Evolutionary conservation across 331 rosid species (phyloP), one percentile per base, ranked within the genome.

Genomic region (Acacia concinna): DNA sequence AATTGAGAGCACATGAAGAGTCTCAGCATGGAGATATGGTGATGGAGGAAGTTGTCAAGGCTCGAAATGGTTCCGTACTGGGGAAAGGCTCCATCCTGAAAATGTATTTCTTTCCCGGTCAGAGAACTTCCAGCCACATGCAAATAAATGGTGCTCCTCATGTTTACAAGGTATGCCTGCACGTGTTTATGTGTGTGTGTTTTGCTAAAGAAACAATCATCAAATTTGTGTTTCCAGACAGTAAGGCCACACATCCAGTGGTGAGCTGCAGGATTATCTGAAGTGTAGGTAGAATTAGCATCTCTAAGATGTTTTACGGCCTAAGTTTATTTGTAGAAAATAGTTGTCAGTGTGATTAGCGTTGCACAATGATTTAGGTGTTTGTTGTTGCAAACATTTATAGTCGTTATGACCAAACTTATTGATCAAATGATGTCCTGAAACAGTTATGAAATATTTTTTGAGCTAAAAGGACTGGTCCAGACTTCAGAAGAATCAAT

Each of bases 101-200:
- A 87, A 90, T 92, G 94, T 92, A 92, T 76, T 89, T 92, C 86
- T 92, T 92, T 85, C 97, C 96, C 63, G 97, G 97, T 81, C 96
- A 89, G 83, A 90, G 87, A 88, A 92, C 90, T 81, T 92, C 96
- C 78, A 87, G 90, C 83, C 87, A 90, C 84, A 85, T 90, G 81
- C 96, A 87, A 82, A 89, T 92, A 72, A 84, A 86, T 75, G 91
- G 94, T 75, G 97, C 96, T 65, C 91, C 92, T 68, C 89, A 85
- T 86, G 96, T 92, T 81, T 89, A 77, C 82, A 89, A 90, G 96
- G 97, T 92, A 86, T 52, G 73, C 47, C 66, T 84, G 20, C 76
- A 35, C 8, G 1, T 38, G 8, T 35, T 7, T 6, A 37, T 37
- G 40, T 1, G 8, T 37, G 41, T 44, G 9, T 18, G 9, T 47